Evolutionary conservation across 441 rosid species (phyloP).

Genomic region (Syzygium malaccense): DNA sequence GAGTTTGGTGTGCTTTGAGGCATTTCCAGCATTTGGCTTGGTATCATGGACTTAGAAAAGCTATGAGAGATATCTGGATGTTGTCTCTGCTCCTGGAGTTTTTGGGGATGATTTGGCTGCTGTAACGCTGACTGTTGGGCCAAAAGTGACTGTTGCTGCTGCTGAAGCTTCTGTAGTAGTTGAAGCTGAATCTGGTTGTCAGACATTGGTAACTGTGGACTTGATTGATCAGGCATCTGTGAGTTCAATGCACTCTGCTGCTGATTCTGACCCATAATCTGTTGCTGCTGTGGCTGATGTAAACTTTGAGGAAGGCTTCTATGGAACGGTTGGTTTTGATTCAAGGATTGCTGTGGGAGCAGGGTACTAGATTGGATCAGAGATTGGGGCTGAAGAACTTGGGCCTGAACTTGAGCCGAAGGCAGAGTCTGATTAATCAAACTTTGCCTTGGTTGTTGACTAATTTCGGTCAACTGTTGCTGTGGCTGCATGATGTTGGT

Average conservation of each 20-base stretch:
- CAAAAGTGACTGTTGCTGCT: constrained; percentile 42
- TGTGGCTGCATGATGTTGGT: constrained; percentile 29
- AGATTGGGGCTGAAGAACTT: constrained; percentile 42
- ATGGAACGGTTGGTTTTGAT: constrained; percentile 34
- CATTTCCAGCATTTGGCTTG: constrained; percentile 37
- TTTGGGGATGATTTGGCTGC: constrained; percentile 32
- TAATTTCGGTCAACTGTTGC: constrained; percentile 37
- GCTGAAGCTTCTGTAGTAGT: constrained; percentile 52
- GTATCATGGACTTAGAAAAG: constrained; percentile 33
- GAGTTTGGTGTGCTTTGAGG: constrained; percentile 29
- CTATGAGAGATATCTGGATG: constrained; percentile 40
- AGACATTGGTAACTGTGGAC: constrained; percentile 34
- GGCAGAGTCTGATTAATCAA: constrained; percentile 28
- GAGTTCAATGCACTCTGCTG: constrained; percentile 29
- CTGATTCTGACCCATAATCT: constrained; percentile 29
- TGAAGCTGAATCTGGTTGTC: constrained; percentile 49
- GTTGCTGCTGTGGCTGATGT: constrained; percentile 37
- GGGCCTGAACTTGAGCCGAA: constrained; percentile 37
- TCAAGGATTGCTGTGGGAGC: constrained; percentile 40
- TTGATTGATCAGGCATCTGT: constrained; percentile 37
- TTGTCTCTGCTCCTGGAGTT: constrained; percentile 48
- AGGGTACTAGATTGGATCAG: constrained; percentile 26
- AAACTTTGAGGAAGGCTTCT: constrained; percentile 38
- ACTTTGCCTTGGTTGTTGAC: constrained; percentile 47
- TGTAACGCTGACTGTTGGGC: constrained; percentile 38